These are phyloP conservation scores for Psilocybe subaeruginosa DNA, from an alignment of 768 basidiomycete species.

Conservation along the genomic window DNA sequence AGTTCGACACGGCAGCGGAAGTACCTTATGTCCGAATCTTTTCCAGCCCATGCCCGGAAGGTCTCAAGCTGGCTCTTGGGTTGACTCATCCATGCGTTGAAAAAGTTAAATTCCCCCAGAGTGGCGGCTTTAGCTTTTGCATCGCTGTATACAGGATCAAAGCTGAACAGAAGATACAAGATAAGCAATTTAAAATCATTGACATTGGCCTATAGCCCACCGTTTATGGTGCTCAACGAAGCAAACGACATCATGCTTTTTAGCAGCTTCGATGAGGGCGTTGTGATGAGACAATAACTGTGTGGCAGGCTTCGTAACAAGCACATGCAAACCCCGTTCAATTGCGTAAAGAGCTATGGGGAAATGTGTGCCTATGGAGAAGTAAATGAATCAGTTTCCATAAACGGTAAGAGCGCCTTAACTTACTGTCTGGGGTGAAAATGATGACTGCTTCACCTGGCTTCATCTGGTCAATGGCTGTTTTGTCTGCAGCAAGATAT, in stretches of 20 bases:
- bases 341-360: conserved; percentile 87
- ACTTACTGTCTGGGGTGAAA: conserved; percentile 89
- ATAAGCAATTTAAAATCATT: neutral
- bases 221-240: conserved; percentile 97
- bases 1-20: neutral
- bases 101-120: conserved; percentile 93
- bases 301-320: conserved; percentile 93
- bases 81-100: conserved; percentile 97
- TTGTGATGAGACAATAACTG: conserved; percentile 85
- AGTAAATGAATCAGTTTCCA: neutral
- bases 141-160: conserved; percentile 92
- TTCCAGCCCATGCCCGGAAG: conserved; percentile 94
- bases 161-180: conserved; percentile 39
- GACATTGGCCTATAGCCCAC: conserved; percentile 32
- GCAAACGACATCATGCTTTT: conserved; percentile 79
- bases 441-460: conserved; percentile 90
- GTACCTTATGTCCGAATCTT: conserved; percentile 90
- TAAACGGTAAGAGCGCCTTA: neutral
- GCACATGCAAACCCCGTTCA: conserved; percentile 82
- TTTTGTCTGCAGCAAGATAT: conserved; percentile 61
- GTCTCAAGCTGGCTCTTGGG: conserved; percentile 95
- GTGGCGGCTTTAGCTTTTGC: conserved; percentile 76
- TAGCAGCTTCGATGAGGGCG: conserved; percentile 74
- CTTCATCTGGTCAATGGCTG: conserved; percentile 74
- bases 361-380: conserved; percentile 71